phyloP scores from a whole-genome alignment of 108 stramenopile species.

The Cyclotella kingstonii region DNA sequence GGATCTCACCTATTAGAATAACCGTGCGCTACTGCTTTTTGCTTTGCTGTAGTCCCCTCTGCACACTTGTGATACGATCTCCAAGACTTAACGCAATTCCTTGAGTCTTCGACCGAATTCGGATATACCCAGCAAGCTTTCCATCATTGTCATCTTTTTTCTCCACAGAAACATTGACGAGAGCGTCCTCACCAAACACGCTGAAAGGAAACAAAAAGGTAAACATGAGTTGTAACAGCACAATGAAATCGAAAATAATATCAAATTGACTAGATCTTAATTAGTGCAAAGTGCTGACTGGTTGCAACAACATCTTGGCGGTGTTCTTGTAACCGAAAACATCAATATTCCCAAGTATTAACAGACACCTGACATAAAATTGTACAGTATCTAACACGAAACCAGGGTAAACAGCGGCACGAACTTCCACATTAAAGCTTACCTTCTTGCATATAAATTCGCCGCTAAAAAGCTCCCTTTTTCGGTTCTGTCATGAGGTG shows the following conservation, averaged over 20 bases:
- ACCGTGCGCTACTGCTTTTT: constrained; percentile 39
- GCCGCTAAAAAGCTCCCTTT: constrained; percentile 95
- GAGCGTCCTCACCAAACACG: constrained; percentile 98
- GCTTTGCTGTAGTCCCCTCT: constrained; percentile 59
- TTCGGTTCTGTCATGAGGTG: constrained; percentile 73
- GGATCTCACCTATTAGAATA: no score
- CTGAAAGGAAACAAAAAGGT: constrained; percentile 38
- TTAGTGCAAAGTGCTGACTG: constrained; percentile 51
- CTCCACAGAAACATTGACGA: constrained; percentile 98
- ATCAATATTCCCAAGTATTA: constrained; percentile 57
- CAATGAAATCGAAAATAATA: constrained; percentile 51
- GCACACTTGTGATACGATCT: constrained; percentile 97
- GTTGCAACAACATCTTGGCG: constrained; percentile 71
- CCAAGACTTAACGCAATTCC: constrained; percentile 99
- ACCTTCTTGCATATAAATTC: constrained; percentile 97
- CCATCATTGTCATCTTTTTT: constrained; percentile 98
- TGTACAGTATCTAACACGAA: constrained; percentile 83
- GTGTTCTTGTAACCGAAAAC: constrained; percentile 41
- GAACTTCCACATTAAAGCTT: constrained; percentile 21
- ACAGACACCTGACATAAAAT: constrained; percentile 61
- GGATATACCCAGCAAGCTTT: constrained; percentile 96
- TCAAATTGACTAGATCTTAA: constrained; percentile 26
- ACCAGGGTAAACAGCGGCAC: constrained; percentile 47
- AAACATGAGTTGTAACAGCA: constrained; percentile 56
- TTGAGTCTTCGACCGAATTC: constrained; percentile 99